A percentile compares a stretch with the other conserved stretches of the same genome.
These are phyloP conservation scores for Lepiota venenata DNA, from an alignment of 768 basidiomycete species.

Conservation along the genomic window DNA sequence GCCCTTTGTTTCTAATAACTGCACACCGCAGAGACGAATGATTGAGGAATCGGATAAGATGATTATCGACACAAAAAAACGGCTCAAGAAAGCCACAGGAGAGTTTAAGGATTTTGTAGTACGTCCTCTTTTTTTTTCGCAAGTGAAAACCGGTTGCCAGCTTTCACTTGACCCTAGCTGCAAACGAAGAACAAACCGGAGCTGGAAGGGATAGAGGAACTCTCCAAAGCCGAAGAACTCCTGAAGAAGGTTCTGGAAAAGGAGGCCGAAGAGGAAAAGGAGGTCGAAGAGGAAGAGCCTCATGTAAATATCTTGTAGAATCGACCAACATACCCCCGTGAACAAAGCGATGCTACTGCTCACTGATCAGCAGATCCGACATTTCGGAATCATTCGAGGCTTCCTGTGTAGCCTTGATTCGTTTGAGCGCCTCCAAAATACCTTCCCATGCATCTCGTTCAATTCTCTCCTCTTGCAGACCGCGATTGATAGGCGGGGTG, in stretches of 20 bases:
- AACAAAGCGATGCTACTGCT: background rate
- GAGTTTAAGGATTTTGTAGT: constrained; percentile 71
- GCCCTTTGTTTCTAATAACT: background rate
- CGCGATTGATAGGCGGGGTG: constrained; percentile 42
- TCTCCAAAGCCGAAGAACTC: constrained; percentile 55
- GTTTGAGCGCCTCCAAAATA: constrained; percentile 62
- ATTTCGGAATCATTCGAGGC: constrained; percentile 16
- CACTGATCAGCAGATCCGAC: constrained; percentile 1
- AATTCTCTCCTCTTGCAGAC: constrained; percentile 74
- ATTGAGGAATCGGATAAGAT: constrained; percentile 80
- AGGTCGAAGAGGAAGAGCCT: background rate
- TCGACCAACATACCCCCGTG: background rate
- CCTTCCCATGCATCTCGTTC: constrained; percentile 79
- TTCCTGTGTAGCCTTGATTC: constrained; percentile 48
- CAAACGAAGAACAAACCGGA: constrained; percentile 39
- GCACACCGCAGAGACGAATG: constrained; percentile 48
- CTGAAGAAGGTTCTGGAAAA: constrained; percentile 44
- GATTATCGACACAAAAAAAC: constrained; percentile 62
- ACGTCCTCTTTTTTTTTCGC: constrained; percentile 26
- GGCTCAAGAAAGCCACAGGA: constrained; percentile 57
- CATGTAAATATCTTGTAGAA: background rate
- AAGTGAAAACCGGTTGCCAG: background rate
- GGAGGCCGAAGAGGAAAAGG: constrained; percentile 26
- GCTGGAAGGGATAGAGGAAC: constrained; percentile 38
- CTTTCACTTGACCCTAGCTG: constrained; percentile 15